Conservation (phyloP, 768 basidiomycete genomes). For the Lanmaoa pseudosensibilis region DNA sequence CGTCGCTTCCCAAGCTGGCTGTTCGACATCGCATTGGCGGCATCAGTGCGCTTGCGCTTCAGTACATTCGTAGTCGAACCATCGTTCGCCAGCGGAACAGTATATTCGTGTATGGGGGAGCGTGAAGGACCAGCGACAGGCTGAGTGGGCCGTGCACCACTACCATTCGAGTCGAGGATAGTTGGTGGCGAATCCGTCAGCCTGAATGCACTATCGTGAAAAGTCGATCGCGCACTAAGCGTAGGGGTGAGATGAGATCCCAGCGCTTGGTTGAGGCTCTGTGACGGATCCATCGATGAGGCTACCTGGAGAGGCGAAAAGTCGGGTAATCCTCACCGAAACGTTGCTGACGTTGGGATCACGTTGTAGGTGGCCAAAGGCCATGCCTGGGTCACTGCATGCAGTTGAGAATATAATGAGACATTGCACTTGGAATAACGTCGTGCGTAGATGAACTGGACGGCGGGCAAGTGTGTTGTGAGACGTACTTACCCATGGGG, state of each 20-base stretch:
- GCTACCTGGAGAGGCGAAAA: slow-evolving; percentile 23
- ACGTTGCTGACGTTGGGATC: slow-evolving; percentile 57
- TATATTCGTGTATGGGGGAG: slow-evolving; percentile 35
- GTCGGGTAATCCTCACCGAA: slow-evolving; percentile 48
- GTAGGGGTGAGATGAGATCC: slow-evolving; percentile 49
- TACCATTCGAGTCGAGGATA: slow-evolving; percentile 30
- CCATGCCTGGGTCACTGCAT: slow-evolving; percentile 57
- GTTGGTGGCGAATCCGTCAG: slow-evolving; percentile 35
- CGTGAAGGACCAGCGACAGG: slow-evolving; percentile 30
- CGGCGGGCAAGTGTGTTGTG: slow-evolving; percentile 1
- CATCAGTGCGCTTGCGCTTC: slow-evolving; percentile 52
- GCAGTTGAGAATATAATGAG: slow-evolving; percentile 19
- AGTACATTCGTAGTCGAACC: slow-evolving; percentile 18
- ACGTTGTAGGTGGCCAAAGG: slow-evolving; percentile 60
- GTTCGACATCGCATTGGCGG: slow-evolving; percentile 15
- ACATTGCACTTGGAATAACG: slow-evolving; percentile 8
- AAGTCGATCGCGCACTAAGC: slow-evolving; percentile 32
- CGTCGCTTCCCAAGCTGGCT: slow-evolving; percentile 32
- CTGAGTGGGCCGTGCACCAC: slow-evolving; percentile 25
- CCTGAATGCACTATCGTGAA: slow-evolving; percentile 32
- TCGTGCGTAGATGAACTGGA: not conserved
- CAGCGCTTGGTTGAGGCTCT: slow-evolving; percentile 63
- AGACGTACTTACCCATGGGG: slow-evolving; percentile 34
- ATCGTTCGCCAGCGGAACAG: slow-evolving; percentile 32
- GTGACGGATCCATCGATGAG: slow-evolving; percentile 27